Evolutionary conservation across 2,329 filamentous ascomycete genomes (phyloP).

Genomic region (Hypoxylon sp.): DNA sequence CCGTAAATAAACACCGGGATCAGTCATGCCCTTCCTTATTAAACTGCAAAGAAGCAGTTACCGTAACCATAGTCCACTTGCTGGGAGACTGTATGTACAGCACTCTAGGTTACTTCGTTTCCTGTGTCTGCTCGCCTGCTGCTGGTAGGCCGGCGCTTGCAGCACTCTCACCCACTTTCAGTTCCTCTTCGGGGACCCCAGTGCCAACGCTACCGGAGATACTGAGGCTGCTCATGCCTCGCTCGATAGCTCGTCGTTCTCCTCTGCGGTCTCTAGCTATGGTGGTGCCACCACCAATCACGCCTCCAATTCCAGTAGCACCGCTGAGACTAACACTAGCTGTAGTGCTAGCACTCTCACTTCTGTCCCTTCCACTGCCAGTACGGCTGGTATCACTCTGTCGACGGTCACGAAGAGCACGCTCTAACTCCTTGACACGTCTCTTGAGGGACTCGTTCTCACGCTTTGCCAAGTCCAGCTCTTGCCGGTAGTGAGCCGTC

Average conservation of each 20-base stretch:
- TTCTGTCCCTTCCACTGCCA: constrained; percentile 52
- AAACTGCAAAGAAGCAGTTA: background rate
- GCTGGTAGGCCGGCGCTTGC: constrained; percentile 59
- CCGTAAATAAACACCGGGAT: background rate
- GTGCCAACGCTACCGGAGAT: constrained; percentile 60
- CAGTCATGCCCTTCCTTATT: background rate
- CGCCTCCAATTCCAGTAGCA: constrained; percentile 43
- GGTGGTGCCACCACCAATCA: constrained; percentile 54
- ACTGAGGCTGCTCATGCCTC: constrained; percentile 62
- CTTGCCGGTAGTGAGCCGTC: constrained; percentile 68
- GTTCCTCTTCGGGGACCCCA: constrained; percentile 70
- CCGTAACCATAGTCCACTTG: background rate
- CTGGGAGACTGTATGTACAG: background rate
- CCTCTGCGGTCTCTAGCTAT: constrained; percentile 62
- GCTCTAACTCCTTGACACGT: constrained; percentile 72
- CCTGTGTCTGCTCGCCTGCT: constrained; percentile 26
- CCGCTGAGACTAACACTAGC: constrained; percentile 62
- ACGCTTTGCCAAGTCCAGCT: constrained; percentile 71
- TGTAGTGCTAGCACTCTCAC: constrained; percentile 66
- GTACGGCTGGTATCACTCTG: constrained; percentile 56
- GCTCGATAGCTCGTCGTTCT: constrained; percentile 54
- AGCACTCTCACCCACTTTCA: constrained; percentile 72
- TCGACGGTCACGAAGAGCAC: constrained; percentile 62
- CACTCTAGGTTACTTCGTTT: constrained; percentile 31
- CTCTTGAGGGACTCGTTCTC: constrained; percentile 74